Percentiles rank a stretch among this genome's conserved stretches.
These are phyloP conservation scores for Botryotinia convoluta DNA, from an alignment of 2,329 filamentous ascomycete genomes.

Conservation along the genomic window DNA sequence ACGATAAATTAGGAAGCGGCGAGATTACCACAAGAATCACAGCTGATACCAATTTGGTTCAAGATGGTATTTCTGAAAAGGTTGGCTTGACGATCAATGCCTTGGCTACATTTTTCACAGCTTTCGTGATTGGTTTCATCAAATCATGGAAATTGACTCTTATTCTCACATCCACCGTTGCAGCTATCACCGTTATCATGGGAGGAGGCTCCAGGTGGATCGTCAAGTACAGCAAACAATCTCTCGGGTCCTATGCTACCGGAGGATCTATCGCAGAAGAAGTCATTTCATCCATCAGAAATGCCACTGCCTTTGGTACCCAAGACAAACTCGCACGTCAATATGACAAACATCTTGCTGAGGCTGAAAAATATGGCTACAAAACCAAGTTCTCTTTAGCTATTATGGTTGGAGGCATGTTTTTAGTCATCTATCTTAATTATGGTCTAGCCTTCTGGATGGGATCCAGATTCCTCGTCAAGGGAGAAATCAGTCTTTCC, in stretches of 20 bases:
- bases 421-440: constrained; percentile 80
- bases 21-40: constrained; percentile 95
- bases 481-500: constrained; percentile 62
- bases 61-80: constrained; percentile 92
- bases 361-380: constrained; percentile 73
- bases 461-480: constrained; percentile 71
- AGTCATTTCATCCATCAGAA: constrained; percentile 89
- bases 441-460: constrained; percentile 89
- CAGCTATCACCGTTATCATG: constrained; percentile 77
- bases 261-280: constrained; percentile 91
- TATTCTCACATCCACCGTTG: constrained; percentile 78
- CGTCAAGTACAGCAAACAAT: constrained; percentile 75
- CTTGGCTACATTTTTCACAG: constrained; percentile 78
- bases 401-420: constrained; percentile 79
- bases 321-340: constrained; percentile 86
- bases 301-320: constrained; percentile 88
- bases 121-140: constrained; percentile 86
- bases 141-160: constrained; percentile 92
- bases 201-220: constrained; percentile 70
- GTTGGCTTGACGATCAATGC: constrained; percentile 74
- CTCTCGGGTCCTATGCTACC: constrained; percentile 74
- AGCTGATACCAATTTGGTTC: constrained; percentile 87
- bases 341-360: constrained; percentile 72
- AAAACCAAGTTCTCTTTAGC: constrained; percentile 71
- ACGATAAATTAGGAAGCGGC: constrained; percentile 87